Evolutionary conservation across 2,329 filamentous ascomycete genomes (phyloP).

Genomic region (Teratosphaeria zuluensis): DNA sequence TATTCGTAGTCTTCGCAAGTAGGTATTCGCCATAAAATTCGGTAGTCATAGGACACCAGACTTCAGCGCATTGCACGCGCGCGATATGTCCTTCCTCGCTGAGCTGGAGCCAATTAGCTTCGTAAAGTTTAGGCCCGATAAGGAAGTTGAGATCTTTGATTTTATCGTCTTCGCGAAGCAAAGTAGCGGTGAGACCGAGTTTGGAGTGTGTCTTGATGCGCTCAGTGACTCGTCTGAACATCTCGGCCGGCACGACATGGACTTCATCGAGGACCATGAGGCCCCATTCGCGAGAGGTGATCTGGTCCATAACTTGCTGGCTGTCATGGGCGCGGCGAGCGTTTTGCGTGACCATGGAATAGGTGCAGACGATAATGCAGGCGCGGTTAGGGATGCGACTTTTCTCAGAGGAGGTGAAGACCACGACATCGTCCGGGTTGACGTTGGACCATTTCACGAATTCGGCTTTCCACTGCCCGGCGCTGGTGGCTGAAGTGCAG

Average conservation of each 20-base stretch:
- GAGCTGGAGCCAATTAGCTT: constrained; percentile 98
- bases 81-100: constrained; percentile 96
- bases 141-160: constrained; percentile 95
- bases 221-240: constrained; percentile 89
- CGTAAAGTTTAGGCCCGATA: constrained; percentile 93
- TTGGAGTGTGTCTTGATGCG: constrained; percentile 93
- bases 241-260: constrained; percentile 92
- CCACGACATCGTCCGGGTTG: constrained; percentile 81
- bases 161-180: constrained; percentile 95
- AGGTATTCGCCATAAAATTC: constrained; percentile 97
- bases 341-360: constrained; percentile 96
- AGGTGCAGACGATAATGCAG: constrained; percentile 94
- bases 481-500: constrained; percentile 95
- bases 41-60: constrained; percentile 98
- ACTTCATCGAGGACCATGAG: constrained; percentile 96
- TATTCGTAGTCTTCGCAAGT: constrained; percentile 51
- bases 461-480: constrained; percentile 91
- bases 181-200: constrained; percentile 82
- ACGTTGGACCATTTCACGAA: constrained; percentile 99
- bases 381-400: constrained; percentile 76
- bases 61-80: constrained; percentile 92
- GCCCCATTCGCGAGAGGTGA: constrained; percentile 85
- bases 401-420: constrained; percentile 93
- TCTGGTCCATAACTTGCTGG: constrained; percentile 94
- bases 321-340: constrained; percentile 82